Conservation (phyloP, 2,329 filamentous ascomycete species). For the Biscogniauxia marginata region DNA sequence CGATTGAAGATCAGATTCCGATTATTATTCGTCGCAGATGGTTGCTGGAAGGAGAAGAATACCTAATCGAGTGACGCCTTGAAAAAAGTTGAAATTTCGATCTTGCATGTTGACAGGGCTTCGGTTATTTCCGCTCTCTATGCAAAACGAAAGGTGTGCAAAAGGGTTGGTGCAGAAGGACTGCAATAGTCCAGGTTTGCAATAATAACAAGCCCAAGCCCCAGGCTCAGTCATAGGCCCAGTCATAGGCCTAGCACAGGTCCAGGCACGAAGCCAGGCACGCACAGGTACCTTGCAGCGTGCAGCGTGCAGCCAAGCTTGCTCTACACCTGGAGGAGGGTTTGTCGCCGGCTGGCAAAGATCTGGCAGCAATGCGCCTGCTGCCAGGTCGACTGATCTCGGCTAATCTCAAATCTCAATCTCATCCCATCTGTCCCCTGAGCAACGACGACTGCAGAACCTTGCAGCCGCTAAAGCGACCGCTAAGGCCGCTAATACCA, state of each 20-base stretch:
- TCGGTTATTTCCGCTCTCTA: background rate
- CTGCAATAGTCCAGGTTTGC: too few relatives aligned
- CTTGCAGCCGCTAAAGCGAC: background rate
- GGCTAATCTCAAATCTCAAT: background rate
- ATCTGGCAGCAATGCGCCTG: background rate
- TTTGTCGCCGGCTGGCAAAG: background rate
- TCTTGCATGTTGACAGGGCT: background rate
- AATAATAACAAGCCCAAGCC: too few relatives aligned
- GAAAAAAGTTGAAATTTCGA: background rate
- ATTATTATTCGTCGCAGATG: too few relatives aligned
- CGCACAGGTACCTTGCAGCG: background rate
- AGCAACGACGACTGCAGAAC: conserved; percentile 2
- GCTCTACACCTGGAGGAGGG: background rate
- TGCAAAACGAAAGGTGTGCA: too few relatives aligned
- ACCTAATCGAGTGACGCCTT: background rate
- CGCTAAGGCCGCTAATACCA: background rate
- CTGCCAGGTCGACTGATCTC: background rate
- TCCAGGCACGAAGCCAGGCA: too few relatives aligned
- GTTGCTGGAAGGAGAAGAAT: background rate
- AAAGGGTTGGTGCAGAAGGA: background rate
- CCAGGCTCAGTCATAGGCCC: too few relatives aligned
- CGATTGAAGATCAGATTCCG: too few relatives aligned
- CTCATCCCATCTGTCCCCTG: background rate
- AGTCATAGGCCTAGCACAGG: too few relatives aligned
- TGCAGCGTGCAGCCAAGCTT: too few relatives aligned